Evolutionary conservation across 371 early-diverging fungal species (phyloP).

Genomic region (Apophysomyces sp.): DNA sequence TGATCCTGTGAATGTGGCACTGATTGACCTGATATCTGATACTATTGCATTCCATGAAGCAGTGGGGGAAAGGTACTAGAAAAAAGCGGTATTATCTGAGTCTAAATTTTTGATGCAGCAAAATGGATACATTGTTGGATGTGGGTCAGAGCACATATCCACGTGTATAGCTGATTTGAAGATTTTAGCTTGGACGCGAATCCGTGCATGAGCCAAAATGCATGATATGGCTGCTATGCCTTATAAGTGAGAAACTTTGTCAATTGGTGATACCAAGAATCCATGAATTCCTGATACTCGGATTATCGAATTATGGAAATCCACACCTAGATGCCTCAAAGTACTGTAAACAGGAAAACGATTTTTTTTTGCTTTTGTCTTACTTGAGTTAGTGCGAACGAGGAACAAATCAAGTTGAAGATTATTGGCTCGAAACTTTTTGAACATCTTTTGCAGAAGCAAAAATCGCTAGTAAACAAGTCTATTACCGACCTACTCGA

Average conservation of each 20-base stretch:
- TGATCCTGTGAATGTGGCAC: slow-evolving; percentile 28
- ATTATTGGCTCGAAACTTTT: slow-evolving; percentile 16
- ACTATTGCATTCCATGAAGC: slow-evolving; percentile 31
- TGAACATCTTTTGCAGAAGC: slow-evolving; percentile 16
- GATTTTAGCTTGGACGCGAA: slow-evolving; percentile 4
- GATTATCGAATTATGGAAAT: slow-evolving; percentile 22
- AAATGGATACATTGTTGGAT: slow-evolving; percentile 6
- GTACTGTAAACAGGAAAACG: not conserved
- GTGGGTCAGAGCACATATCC: not conserved
- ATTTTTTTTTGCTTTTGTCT: not conserved
- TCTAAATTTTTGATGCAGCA: not conserved
- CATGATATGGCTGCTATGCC: slow-evolving; percentile 30
- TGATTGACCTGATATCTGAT: slow-evolving; percentile 31
- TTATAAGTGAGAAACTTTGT: slow-evolving; percentile 26
- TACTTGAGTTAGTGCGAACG: not conserved
- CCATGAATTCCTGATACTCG: slow-evolving; percentile 26
- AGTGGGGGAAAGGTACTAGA: slow-evolving; percentile 25
- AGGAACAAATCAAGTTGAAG: slow-evolving; percentile 12
- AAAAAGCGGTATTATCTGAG: not conserved
- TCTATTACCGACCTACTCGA: slow-evolving; percentile 19
- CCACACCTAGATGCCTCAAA: slow-evolving; percentile 18
- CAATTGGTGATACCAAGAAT: slow-evolving; percentile 18
- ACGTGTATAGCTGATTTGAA: not conserved
- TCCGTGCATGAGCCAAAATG: slow-evolving; percentile 8
- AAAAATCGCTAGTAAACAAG: slow-evolving; percentile 6